Base-by-base conservation (phyloP, 2,329 filamentous ascomycete species). In the Lachnellula cervina region DNA sequence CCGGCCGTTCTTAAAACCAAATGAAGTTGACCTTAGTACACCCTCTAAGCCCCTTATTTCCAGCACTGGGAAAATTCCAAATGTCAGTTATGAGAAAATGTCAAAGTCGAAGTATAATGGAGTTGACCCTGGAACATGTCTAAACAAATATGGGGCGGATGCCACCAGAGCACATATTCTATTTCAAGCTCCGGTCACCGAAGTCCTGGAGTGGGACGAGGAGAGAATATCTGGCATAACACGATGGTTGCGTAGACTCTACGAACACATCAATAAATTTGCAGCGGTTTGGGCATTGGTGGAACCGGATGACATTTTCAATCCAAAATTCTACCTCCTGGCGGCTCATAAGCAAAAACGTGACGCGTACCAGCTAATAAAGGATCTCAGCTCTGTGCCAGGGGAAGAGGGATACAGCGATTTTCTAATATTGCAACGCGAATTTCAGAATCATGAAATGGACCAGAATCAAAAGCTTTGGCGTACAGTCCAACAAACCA, bases 21-120 rank as follows among this genome's bases (percentile, higher is more conserved):
- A 84, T 16, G 89, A 96, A 69, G 77, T 96, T 14, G 84, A 92
- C 60, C 64, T 86, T 4, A 77, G 75, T 3, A 77, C 81, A 42
- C 74, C 80, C 0, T 72, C 75, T 0, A 73, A 74, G 13, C 88
- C 88, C 1, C 75, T 77, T 52, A 80, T 94, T n/a, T 77, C 77
- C 17, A 77, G 79, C 0, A 88, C 83, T 0, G 82, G 83, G 3
- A 72, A 80, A 48, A 65, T 68, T 0, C 83, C 87, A 1, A 80
- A 75, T 28, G 72, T 90, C 17, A 85, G 82, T 1, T 96, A 81
- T 64, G 90, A 96, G 70, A 96, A 96, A 69, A 96, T 96, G 91
- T 94, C 89, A 40, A 96, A 96, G 73, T 95, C 89, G 66, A 96
- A 96, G 71, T 80, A 94, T 74, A 96, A 96, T 67, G 91, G 91